These are phyloP conservation scores for Aspergillus persii DNA, from an alignment of 2,329 filamentous ascomycete genomes.

Conservation along the genomic window DNA sequence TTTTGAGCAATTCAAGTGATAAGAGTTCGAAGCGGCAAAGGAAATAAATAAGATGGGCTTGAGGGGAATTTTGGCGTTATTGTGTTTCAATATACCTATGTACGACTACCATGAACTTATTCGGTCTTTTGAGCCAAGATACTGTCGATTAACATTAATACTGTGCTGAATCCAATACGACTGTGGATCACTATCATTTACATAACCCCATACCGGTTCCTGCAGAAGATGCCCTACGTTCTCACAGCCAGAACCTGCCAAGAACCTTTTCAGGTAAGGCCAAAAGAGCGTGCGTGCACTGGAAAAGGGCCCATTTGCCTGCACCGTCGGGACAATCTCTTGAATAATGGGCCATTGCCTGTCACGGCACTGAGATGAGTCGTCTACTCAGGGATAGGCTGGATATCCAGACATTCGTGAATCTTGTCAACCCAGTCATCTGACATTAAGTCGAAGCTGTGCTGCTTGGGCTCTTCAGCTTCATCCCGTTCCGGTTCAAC, in stretches of 20 bases:
- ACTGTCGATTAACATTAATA: slow-evolving; percentile 1
- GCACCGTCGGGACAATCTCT: neutral
- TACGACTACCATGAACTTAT: slow-evolving; percentile 31
- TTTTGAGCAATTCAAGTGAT: slow-evolving; percentile 68
- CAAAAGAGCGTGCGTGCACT: neutral
- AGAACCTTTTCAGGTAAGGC: neutral
- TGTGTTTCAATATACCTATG: slow-evolving; percentile 27
- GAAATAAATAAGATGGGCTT: slow-evolving; percentile 29
- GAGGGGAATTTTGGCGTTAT: neutral
- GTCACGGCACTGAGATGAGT: neutral
- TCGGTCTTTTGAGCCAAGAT: neutral
- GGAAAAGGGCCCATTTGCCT: neutral
- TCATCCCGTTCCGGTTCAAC: neutral
- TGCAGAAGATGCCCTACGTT: neutral
- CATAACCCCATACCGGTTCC: neutral
- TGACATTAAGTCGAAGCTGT: slow-evolving; percentile 16
- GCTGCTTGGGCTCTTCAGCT: neutral
- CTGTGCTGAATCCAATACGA: slow-evolving; percentile 2
- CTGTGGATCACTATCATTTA: slow-evolving; percentile 15
- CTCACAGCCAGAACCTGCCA: neutral
- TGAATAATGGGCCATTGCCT: too few relatives aligned
- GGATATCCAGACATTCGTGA: slow-evolving; percentile 26
- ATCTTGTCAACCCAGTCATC: slow-evolving; percentile 24
- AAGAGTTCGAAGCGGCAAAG: slow-evolving; percentile 52
- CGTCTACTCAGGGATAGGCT: slow-evolving; percentile 13